Percentiles rank a stretch among this genome's conserved stretches.
Conservation (phyloP, 495 filamentous ascomycete species). For the Cladorrhinum samala region DNA sequence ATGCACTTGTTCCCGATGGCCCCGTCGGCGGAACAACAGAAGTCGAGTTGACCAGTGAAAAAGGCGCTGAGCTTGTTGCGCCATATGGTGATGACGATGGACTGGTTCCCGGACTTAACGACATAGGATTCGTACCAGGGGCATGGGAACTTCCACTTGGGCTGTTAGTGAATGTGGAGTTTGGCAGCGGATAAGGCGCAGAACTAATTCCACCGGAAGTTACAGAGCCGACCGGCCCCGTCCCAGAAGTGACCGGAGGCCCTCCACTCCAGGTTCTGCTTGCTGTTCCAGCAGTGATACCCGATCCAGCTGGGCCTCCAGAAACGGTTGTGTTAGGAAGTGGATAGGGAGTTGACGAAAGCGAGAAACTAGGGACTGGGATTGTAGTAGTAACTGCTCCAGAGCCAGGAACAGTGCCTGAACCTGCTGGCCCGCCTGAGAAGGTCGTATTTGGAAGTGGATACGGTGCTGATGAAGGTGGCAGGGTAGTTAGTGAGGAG, state of each 20-base stretch:
- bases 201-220: not conserved
- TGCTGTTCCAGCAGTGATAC: no score
- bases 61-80: not conserved
- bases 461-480: conserved; percentile 8
- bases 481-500: not conserved
- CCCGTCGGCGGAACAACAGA: not conserved
- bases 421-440: not conserved
- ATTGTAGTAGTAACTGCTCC: no score
- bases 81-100: not conserved
- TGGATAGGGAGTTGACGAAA: no score
- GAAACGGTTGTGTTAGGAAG: no score
- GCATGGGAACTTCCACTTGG: not conserved
- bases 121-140: not conserved
- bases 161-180: conserved; percentile 9
- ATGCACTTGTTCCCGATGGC: no score
- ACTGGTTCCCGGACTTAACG: not conserved
- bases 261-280: no score
- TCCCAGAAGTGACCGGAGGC: not conserved
- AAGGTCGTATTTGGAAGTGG: conserved; percentile 9
- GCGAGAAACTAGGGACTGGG: no score
- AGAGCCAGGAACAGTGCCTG: conserved; percentile 1
- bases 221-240: not conserved
- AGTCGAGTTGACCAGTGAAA: not conserved
- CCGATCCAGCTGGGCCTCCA: no score
- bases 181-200: conserved; percentile 13